Conservation (phyloP, 2,329 filamentous ascomycete genomes). For the Colletotrichum incanum region DNA sequence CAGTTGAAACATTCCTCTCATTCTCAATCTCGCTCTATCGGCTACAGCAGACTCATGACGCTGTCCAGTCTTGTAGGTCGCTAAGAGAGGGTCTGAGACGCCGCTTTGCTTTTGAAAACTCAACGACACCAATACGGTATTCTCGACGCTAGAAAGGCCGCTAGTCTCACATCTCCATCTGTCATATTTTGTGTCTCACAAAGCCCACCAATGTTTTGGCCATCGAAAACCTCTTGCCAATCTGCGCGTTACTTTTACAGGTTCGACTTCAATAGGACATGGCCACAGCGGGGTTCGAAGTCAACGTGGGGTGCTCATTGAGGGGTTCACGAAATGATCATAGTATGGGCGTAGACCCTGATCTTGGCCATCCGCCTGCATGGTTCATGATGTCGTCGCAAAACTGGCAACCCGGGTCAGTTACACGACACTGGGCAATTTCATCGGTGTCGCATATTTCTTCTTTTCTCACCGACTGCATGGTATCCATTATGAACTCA, state of each 20-base stretch:
- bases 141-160: slow-evolving; percentile 7
- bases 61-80: not conserved
- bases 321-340: not conserved
- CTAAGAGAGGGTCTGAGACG: slow-evolving; percentile 22
- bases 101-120: slow-evolving; percentile 27
- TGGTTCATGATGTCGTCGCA: slow-evolving; percentile 5
- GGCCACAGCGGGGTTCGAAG: not conserved
- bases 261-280: not conserved
- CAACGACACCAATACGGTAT: slow-evolving; percentile 15
- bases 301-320: not conserved
- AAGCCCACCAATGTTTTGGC: not conserved
- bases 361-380: not conserved
- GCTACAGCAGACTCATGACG: not conserved
- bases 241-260: not conserved
- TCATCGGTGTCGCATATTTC: slow-evolving; percentile 16
- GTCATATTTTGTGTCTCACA: slow-evolving; percentile 26
- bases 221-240: not conserved
- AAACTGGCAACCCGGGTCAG: not conserved
- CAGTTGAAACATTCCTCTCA: not conserved
- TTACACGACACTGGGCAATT: not conserved
- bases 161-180: slow-evolving; percentile 23
- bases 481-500: not conserved
- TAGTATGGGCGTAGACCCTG: not conserved
- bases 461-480: slow-evolving; percentile 23
- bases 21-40: not conserved